These are phyloP conservation scores for Neonectria magnoliae DNA, from an alignment of 2,329 filamentous ascomycete genomes.

Conservation along the genomic window DNA sequence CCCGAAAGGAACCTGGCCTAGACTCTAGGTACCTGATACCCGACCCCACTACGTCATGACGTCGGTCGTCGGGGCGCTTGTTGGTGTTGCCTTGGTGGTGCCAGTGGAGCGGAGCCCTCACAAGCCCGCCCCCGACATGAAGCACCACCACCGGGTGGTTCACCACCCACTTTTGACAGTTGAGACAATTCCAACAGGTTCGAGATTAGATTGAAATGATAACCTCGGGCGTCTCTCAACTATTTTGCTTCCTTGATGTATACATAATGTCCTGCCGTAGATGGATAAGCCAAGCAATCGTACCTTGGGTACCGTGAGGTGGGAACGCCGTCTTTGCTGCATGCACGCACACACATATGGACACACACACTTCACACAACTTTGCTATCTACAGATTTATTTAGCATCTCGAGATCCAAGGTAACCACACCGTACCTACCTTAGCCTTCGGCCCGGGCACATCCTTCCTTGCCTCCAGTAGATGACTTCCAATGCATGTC, in stretches of 20 bases:
- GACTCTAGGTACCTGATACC: background rate
- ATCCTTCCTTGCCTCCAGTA: background rate
- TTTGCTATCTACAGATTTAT: background rate
- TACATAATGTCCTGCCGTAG: background rate
- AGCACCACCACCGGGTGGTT: background rate
- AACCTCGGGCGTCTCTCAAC: background rate
- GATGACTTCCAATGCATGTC: constrained; percentile 1
- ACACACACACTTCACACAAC: too few relatives aligned
- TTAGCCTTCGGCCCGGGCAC: background rate
- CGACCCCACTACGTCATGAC: constrained; percentile 4
- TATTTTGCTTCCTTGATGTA: background rate
- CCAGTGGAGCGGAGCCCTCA: background rate
- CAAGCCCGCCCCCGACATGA: background rate
- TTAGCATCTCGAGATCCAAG: background rate
- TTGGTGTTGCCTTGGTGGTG: too few relatives aligned
- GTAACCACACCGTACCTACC: background rate
- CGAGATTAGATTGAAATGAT: background rate
- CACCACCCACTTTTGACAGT: background rate
- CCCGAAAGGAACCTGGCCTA: background rate
- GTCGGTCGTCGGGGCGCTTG: background rate
- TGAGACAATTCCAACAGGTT: background rate
- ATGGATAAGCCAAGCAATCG: background rate
- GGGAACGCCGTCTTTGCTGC: background rate
- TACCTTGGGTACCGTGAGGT: too few relatives aligned
- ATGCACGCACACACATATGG: background rate